These are phyloP conservation scores for Gaertneriomyces sp. DNA, from an alignment of 192 early-diverging fungal genomes.

Conservation along the genomic window DNA sequence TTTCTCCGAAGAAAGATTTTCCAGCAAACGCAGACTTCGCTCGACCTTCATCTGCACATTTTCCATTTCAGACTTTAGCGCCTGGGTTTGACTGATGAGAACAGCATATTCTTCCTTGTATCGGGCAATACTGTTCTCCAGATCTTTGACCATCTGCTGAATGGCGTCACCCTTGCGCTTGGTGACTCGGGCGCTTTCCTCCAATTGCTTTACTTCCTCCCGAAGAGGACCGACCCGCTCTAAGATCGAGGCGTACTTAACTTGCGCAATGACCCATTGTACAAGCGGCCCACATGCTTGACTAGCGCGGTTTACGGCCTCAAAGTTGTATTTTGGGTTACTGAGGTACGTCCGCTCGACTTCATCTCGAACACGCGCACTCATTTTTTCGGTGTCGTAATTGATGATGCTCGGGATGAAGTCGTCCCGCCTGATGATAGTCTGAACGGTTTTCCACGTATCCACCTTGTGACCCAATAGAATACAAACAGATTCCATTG, in stretches of 20 bases:
- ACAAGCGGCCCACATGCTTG: slow-evolving; percentile 98
- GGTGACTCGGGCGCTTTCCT: slow-evolving; percentile 70
- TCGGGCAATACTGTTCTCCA: slow-evolving; percentile 81
- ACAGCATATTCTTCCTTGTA: slow-evolving; percentile 97
- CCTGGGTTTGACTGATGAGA: slow-evolving; percentile 90
- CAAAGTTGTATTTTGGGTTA: slow-evolving; percentile 89
- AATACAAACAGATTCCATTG: slow-evolving; percentile 96
- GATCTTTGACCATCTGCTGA: slow-evolving; percentile 72
- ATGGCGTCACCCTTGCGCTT: slow-evolving; percentile 68
- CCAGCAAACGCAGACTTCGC: slow-evolving; percentile 81
- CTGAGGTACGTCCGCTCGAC: slow-evolving; percentile 74
- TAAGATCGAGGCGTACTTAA: slow-evolving; percentile 86
- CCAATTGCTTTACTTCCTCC: slow-evolving; percentile 81
- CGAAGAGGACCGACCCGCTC: slow-evolving; percentile 94
- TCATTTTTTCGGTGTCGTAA: slow-evolving; percentile 91
- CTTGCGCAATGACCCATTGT: slow-evolving; percentile 98
- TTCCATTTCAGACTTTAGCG: slow-evolving; percentile 89
- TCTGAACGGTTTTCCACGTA: slow-evolving; percentile 90
- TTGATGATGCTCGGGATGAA: slow-evolving; percentile 97
- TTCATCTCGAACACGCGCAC: slow-evolving; percentile 67
- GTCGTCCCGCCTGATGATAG: slow-evolving; percentile 87
- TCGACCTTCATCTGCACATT: slow-evolving; percentile 90
- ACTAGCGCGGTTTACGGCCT: slow-evolving; percentile 91
- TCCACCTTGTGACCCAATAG: slow-evolving; percentile 82
- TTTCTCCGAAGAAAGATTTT: slow-evolving; percentile 87